Conservation (phyloP, 495 filamentous ascomycete genomes). For the Tetracladium marchalianum region DNA sequence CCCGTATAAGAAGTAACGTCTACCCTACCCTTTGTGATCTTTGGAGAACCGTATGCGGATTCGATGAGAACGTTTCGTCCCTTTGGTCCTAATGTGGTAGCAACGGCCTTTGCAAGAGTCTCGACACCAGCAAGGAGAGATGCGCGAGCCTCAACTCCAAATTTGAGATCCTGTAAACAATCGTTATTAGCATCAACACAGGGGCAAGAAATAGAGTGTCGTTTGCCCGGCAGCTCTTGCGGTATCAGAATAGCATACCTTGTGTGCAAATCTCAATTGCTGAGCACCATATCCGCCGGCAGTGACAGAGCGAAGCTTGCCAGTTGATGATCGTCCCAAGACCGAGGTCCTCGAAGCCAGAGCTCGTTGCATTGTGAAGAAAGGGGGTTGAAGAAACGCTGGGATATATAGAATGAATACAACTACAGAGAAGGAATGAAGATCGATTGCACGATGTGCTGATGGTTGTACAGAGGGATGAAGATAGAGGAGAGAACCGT, state of each 20-base stretch:
- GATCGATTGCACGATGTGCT: constrained; percentile 1
- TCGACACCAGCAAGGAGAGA: constrained; percentile 88
- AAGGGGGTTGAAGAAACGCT: constrained; percentile 18
- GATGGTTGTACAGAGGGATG: constrained; percentile 14
- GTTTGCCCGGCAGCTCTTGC: background rate
- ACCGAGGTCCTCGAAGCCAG: constrained; percentile 54
- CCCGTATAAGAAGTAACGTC: constrained; percentile 2
- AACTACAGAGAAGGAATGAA: constrained; percentile 25
- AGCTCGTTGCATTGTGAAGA: constrained; percentile 60
- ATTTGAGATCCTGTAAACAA: constrained; percentile 76
- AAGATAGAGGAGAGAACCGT: constrained; percentile 20
- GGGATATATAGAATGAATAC: constrained; percentile 19
- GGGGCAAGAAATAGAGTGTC: background rate
- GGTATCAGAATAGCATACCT: constrained; percentile 47
- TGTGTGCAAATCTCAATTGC: constrained; percentile 88
- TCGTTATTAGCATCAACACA: background rate
- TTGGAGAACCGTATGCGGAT: constrained; percentile 93
- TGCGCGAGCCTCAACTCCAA: constrained; percentile 89
- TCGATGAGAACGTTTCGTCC: constrained; percentile 97
- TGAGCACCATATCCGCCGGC: constrained; percentile 49
- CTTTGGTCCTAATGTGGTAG: constrained; percentile 94
- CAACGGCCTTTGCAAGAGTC: constrained; percentile 90
- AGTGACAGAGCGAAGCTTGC: constrained; percentile 33
- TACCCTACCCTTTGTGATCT: constrained; percentile 90
- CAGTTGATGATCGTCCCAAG: constrained; percentile 59